Conservation (phyloP, 1,284 basidiomycete species). For the Pascua guehoae region DNA sequence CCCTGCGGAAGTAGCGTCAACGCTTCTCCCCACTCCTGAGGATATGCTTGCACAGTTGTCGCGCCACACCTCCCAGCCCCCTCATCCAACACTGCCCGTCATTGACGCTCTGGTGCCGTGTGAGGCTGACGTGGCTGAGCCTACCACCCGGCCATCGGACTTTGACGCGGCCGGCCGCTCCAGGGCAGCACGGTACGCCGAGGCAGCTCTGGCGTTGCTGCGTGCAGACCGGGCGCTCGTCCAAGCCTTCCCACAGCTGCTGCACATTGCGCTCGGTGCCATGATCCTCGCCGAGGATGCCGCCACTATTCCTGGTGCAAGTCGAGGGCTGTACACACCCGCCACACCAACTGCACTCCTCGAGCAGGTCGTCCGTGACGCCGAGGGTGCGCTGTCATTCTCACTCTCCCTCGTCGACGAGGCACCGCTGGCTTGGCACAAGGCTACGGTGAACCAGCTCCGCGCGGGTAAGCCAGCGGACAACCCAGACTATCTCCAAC, state of each 20-base stretch:
- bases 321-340: constrained; percentile 55
- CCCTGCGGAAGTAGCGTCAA: constrained; percentile 14
- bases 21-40: constrained; percentile 25
- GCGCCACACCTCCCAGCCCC: constrained; percentile 48
- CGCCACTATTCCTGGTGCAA: constrained; percentile 54
- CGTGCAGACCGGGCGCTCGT: constrained; percentile 62
- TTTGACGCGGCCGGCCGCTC: constrained; percentile 51
- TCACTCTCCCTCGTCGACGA: constrained; percentile 57
- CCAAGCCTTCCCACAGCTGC: constrained; percentile 36
- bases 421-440: constrained; percentile 54
- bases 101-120: constrained; percentile 54
- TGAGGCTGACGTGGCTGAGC: constrained; percentile 6
- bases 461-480: constrained; percentile 15
- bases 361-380: constrained; percentile 53
- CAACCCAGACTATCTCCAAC: constrained; percentile 33
- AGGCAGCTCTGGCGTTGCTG: constrained; percentile 61
- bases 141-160: constrained; percentile 5
- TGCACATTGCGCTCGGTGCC: constrained; percentile 36
- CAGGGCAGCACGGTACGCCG: constrained; percentile 62
- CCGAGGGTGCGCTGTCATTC: constrained; percentile 66
- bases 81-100: constrained; percentile 61
- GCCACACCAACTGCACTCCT: constrained; percentile 51
- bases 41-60: constrained; percentile 18
- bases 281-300: constrained; percentile 50
- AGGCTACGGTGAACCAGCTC: constrained; percentile 49